Evolutionary conservation across 2,329 filamentous ascomycete genomes (phyloP).

Genomic region (Pseudogymnoascus sp.): DNA sequence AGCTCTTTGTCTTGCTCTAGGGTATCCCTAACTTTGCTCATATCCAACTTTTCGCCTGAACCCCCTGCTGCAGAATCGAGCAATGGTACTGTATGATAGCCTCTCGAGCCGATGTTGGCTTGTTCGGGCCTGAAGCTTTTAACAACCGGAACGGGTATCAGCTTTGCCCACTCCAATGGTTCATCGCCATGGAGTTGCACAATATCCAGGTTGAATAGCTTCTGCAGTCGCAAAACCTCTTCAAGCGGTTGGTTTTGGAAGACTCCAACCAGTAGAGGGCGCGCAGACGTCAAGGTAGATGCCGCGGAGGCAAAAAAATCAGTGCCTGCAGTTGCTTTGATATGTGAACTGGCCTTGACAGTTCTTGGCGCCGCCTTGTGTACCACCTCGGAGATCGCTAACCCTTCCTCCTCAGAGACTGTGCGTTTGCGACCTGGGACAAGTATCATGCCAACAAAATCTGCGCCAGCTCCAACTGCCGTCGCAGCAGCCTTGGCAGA

Average conservation of each 20-base stretch:
- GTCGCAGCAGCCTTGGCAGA: conserved; percentile 69
- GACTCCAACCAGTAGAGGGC: conserved; percentile 80
- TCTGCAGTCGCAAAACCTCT: conserved; percentile 72
- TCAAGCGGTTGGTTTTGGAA: conserved; percentile 85
- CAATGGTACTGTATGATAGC: conserved; percentile 74
- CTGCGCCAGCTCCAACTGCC: conserved; percentile 78
- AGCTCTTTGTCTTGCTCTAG: conserved; percentile 63
- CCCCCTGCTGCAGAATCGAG: conserved; percentile 80
- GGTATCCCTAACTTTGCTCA: conserved; percentile 56
- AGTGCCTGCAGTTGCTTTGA: conserved; percentile 24
- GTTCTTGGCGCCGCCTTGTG: conserved; percentile 35
- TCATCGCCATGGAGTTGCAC: conserved; percentile 91
- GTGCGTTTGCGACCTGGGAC: conserved; percentile 73
- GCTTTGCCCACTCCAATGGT: conserved; percentile 78
- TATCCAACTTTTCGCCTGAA: conserved; percentile 69
- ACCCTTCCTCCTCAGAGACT: conserved; percentile 68
- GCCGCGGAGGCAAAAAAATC: conserved; percentile 64
- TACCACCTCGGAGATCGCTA: conserved; percentile 71
- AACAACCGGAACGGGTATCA: conserved; percentile 90
- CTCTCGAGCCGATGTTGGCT: conserved; percentile 54
- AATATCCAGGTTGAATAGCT: conserved; percentile 68
- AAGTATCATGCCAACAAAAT: conserved; percentile 87
- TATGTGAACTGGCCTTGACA: conserved; percentile 12
- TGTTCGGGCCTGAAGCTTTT: conserved; percentile 70
- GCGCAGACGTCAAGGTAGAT: conserved; percentile 40